Evolutionary conservation across 1,284 basidiomycete genomes (phyloP).

Genomic region (Cutaneotrichosporon daszewskae): DNA sequence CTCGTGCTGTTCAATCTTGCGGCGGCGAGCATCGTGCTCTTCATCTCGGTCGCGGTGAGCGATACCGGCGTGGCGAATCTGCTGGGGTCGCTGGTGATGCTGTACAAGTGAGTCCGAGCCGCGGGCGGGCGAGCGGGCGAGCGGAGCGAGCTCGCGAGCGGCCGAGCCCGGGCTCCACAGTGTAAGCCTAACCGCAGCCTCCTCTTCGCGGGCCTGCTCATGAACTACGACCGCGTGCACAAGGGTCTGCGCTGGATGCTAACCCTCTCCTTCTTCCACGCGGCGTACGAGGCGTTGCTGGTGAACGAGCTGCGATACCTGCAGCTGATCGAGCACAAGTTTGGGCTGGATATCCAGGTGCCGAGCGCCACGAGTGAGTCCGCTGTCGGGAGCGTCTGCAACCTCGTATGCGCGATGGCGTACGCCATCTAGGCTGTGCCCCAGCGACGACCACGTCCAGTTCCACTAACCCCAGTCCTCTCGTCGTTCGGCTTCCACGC

Average conservation of each 20-base stretch:
- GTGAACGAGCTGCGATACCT: slow-evolving; percentile 93
- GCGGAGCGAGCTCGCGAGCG: not conserved
- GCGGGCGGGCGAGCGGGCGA: too few relatives aligned
- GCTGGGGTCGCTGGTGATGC: slow-evolving; percentile 89
- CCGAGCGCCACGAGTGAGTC: slow-evolving; percentile 72
- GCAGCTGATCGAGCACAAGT: slow-evolving; percentile 86
- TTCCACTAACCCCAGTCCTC: slow-evolving; percentile 51
- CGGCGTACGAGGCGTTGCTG: slow-evolving; percentile 91
- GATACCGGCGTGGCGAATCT: slow-evolving; percentile 84
- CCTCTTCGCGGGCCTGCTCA: slow-evolving; percentile 87
- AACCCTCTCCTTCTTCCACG: slow-evolving; percentile 93
- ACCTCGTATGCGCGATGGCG: too few relatives aligned
- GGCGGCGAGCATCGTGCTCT: slow-evolving; percentile 82
- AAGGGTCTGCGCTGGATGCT: slow-evolving; percentile 74
- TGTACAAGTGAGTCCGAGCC: slow-evolving; percentile 89
- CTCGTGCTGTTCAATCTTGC: slow-evolving; percentile 93
- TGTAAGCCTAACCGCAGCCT: slow-evolving; percentile 59
- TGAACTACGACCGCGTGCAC: slow-evolving; percentile 83
- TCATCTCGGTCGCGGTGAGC: slow-evolving; percentile 79
- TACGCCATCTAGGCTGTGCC: too few relatives aligned
- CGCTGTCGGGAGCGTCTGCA: too few relatives aligned
- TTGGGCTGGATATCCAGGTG: slow-evolving; percentile 87
- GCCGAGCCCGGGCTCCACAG: too few relatives aligned
- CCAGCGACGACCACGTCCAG: too few relatives aligned
- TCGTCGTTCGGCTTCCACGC: slow-evolving; percentile 83